phyloP scores from a whole-genome alignment of 495 filamentous ascomycete genomes.

The Tuber calosporum region DNA sequence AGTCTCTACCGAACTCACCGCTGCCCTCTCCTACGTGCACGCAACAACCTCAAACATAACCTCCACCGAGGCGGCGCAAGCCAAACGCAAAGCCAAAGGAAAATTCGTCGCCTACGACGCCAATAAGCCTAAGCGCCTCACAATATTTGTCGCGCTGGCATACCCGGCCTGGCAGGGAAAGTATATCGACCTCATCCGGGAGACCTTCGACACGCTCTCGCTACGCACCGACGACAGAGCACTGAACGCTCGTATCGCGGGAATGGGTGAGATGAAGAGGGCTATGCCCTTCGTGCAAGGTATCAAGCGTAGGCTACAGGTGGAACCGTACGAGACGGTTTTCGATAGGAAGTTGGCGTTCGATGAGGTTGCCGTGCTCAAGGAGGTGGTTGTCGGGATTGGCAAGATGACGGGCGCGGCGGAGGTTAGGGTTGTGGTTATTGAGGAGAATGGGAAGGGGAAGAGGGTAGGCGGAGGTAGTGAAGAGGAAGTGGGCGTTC shows the following conservation, averaged over 20 bases:
- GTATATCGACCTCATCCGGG: constrained; percentile 74
- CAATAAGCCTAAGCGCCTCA: constrained; percentile 82
- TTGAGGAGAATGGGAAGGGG: constrained; percentile 64
- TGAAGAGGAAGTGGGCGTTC: constrained; percentile 52
- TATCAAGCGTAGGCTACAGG: constrained; percentile 71
- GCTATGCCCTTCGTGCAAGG: constrained; percentile 93
- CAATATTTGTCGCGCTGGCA: constrained; percentile 67
- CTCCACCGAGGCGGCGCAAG: constrained; percentile 69
- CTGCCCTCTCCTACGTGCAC: constrained; percentile 73
- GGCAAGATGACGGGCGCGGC: constrained; percentile 60
- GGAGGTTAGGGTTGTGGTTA: constrained; percentile 56
- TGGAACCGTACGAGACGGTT: constrained; percentile 54
- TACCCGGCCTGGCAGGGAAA: constrained; percentile 87
- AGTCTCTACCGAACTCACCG: constrained; percentile 56
- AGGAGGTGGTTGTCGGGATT: constrained; percentile 53
- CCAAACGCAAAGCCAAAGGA: constrained; percentile 83
- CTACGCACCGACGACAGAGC: constrained; percentile 67
- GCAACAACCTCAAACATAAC: constrained; percentile 69
- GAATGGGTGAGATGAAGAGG: constrained; percentile 87
- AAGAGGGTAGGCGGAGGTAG: constrained; percentile 48
- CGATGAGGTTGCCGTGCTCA: constrained; percentile 66
- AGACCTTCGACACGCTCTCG: constrained; percentile 53
- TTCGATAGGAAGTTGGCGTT: constrained; percentile 78
- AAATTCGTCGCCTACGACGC: constrained; percentile 75
- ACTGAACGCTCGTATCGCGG: constrained; percentile 63